Conservation (phyloP, 2,329 filamentous ascomycete species). For the Graphilbum sp. region DNA sequence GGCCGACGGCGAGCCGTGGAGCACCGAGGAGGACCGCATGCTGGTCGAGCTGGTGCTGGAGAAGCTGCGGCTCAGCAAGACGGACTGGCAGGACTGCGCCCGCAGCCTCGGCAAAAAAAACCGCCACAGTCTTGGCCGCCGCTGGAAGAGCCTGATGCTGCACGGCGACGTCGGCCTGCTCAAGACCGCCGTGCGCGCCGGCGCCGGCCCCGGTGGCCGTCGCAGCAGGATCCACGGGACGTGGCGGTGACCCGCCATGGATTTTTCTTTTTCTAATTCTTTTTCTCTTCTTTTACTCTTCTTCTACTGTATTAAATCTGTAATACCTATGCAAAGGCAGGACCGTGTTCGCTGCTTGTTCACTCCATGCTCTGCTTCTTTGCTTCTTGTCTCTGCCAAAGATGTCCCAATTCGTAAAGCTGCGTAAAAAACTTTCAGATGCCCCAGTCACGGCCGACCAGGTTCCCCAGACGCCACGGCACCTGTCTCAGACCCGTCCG, state of each 20-base stretch:
- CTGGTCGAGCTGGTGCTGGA: conserved; percentile 52
- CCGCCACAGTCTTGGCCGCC: conserved; percentile 34
- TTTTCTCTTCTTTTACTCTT: background rate
- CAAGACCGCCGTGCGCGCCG: background rate
- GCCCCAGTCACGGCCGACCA: too few relatives aligned
- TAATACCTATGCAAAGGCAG: background rate
- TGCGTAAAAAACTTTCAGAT: too few relatives aligned
- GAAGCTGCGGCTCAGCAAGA: conserved; percentile 46
- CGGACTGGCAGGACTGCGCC: conserved; percentile 53
- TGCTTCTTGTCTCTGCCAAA: too few relatives aligned
- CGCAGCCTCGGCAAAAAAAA: conserved; percentile 45
- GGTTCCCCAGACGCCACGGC: too few relatives aligned
- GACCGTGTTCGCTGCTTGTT: too few relatives aligned
- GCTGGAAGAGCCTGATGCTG: conserved; percentile 47
- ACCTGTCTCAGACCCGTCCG: too few relatives aligned
- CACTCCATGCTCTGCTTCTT: too few relatives aligned
- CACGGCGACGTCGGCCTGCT: conserved; percentile 40
- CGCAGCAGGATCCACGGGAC: conserved; percentile 35
- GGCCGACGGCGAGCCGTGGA: conserved; percentile 36
- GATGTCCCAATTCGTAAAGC: too few relatives aligned
- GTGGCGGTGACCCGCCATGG: conserved; percentile 41
- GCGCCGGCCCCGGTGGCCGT: conserved; percentile 21
- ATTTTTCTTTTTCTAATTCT: background rate
- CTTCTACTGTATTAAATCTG: background rate
- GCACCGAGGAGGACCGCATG: conserved; percentile 44